Base-by-base conservation (phyloP, 1,284 basidiomycete species). In the Trametes versicolor region DNA sequence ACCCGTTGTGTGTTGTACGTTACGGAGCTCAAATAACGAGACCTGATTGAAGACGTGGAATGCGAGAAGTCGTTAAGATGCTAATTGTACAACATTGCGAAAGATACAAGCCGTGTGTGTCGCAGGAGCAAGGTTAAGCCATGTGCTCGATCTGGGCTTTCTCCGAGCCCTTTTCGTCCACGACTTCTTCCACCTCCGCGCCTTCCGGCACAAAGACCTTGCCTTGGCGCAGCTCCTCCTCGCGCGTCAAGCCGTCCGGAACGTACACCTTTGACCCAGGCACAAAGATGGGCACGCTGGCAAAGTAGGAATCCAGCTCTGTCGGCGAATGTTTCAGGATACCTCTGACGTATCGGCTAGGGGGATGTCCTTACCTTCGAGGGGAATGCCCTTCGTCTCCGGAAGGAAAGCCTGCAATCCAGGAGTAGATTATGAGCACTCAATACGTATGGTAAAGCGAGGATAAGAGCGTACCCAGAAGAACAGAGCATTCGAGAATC, bases 291-390 rank as follows among this genome's bases (percentile, higher is more conserved):
- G 83, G 82, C 1, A 83, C 80, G 23, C 78, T 77, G 49, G 80
- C 77, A 74, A 89, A 87, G 65, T 86, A 80, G 3, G 77, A 73
- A 72, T 89, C 87, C 82, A 89, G 86, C 73, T 87, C 86, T 81
- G 77, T 72, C 53, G 73, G 8, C 3, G 64, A 29, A 29, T 6
- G 27, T 15, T 47, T 32, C 27, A 52, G 45, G 7, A 7, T 7
- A 6, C n/a, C 17, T n/a, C 15, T 43, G 1, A 25, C 25, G n/a
- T 5, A 23, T 9, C 21, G 9, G 8, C 3, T 7, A 10, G 21
- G 21, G 19, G 39, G 43, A 29, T 29, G 21, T 21, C 62, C 71
- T 39, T 36, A 81, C 81, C 81, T 77, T 84, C 81, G 17, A 84
- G 77, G 10, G 82, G 80, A 51, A 82, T 79, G 37, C 84, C 83